Evolutionary conservation across 2,329 filamentous ascomycete genomes (phyloP).

Genomic region (Alternaria rosae): DNA sequence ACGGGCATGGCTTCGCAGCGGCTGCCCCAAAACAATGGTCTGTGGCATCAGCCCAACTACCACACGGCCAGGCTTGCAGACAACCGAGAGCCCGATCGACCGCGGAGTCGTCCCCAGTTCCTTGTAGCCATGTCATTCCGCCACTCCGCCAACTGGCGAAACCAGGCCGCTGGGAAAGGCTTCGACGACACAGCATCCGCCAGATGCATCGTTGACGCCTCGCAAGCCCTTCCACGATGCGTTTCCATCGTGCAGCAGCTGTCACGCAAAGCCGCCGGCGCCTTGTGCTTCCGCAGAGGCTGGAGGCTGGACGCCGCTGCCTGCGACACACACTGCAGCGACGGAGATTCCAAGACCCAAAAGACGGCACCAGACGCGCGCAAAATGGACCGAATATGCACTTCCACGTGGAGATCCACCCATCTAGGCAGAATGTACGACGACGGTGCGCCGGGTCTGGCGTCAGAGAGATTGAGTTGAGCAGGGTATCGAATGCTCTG

Average conservation of each 20-base stretch:
- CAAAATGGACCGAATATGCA: conserved; percentile 24
- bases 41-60: conserved; percentile 29
- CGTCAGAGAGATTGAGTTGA: conserved; percentile 31
- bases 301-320: neutral
- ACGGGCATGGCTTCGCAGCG: conserved; percentile 30
- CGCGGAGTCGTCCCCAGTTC: conserved; percentile 35
- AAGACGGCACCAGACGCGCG: conserved; percentile 29
- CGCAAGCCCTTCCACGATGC: conserved; percentile 2
- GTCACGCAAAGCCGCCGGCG: conserved; percentile 38
- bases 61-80: conserved; percentile 27
- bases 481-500: conserved; percentile 24
- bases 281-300: conserved; percentile 27
- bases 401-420: conserved; percentile 47
- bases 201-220: neutral
- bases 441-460: conserved; percentile 32
- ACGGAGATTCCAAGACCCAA: conserved; percentile 4
- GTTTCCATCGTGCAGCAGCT: conserved; percentile 30
- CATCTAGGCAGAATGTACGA: conserved; percentile 30
- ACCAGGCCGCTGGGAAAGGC: conserved; percentile 43
- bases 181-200: conserved; percentile 23
- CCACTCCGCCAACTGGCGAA: conserved; percentile 21
- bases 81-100: conserved; percentile 35
- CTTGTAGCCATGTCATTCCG: conserved; percentile 28
- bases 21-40: conserved; percentile 35
- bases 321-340: conserved; percentile 8